Evolutionary conservation across 2,329 filamentous ascomycete genomes (phyloP), one percentile per base, ranked within the genome.

Genomic region (Bipolaris cookei): DNA sequence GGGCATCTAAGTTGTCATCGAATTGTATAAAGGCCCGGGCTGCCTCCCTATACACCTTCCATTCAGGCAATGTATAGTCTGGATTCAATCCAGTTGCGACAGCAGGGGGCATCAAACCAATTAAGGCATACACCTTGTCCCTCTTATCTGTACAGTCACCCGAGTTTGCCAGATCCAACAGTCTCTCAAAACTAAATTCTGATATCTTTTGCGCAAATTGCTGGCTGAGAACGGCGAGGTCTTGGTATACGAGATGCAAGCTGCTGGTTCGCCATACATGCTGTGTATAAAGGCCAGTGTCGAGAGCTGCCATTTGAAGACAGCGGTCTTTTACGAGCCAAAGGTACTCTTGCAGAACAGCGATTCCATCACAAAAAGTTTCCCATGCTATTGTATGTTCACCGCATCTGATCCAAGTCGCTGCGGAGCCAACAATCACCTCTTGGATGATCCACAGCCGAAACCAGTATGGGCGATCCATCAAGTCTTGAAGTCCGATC

Each of bases 211-310:
- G 39, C 23, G 11, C 20, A 21, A 25, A n/a, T 18, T n/a, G 20
- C 18, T 14, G 25, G 21, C 39, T 42, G 39, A 42, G 39, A 42
- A 42, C 14, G 4, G 39, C 11, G 21, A 47, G 44, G 14, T 47
- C 44, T 20, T 47, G 44, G 14, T 47, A 47, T 32, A 47, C 44
- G 6, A 47, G 44, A 47, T 47, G 44, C 28, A 47, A 35, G 30
- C 44, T 47, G 3, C 13, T 35, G 6, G 44, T 47, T 13, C n/a
- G 18, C 44, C 44, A 47, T 18, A 18, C 35, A 13, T 20, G 28
- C 14, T 46, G 4, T 6, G 44, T 8, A 21, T 25, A 14, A 2
- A 25, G 18, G 13, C 39, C 21, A 23, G 20, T 42, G 6, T 42
- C 13, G 13, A 3, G 6, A 14, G 6, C 21, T n/a, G 39, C 39